These are phyloP conservation scores for Sclerotinia glacialis DNA, from an alignment of 2,329 filamentous ascomycete genomes.

Conservation along the genomic window DNA sequence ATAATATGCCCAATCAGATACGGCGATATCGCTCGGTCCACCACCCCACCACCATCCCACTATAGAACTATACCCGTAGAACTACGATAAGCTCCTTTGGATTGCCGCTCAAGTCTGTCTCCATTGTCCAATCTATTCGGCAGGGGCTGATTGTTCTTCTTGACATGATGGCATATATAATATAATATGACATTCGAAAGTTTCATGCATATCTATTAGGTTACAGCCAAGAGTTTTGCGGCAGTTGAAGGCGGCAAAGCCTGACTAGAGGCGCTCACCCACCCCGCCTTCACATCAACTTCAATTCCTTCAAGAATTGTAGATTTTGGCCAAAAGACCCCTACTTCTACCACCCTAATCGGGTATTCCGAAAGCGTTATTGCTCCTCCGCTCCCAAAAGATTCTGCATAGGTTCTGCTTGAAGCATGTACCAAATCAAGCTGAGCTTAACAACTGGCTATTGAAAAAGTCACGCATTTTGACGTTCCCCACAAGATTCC, in stretches of 20 bases:
- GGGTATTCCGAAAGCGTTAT: background rate
- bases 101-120: too few species aligned
- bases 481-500: background rate
- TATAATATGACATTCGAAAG: background rate
- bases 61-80: background rate
- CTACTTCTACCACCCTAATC: background rate
- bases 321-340: too few species aligned
- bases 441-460: background rate
- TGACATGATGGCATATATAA: background rate
- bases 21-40: background rate
- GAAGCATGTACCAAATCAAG: background rate
- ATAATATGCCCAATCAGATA: too few species aligned
- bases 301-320: background rate
- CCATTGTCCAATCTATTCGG: background rate
- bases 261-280: background rate
- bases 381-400: background rate
- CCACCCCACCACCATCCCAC: constrained; percentile 1
- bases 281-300: background rate
- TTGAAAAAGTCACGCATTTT: background rate
- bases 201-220: background rate
- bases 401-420: too few species aligned
- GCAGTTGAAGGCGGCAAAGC: background rate
- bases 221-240: background rate
- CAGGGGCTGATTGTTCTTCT: background rate
- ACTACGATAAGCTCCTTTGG: background rate